Evolutionary conservation across 495 filamentous ascomycete species (phyloP).

Genomic region (Patellaria atrata): DNA sequence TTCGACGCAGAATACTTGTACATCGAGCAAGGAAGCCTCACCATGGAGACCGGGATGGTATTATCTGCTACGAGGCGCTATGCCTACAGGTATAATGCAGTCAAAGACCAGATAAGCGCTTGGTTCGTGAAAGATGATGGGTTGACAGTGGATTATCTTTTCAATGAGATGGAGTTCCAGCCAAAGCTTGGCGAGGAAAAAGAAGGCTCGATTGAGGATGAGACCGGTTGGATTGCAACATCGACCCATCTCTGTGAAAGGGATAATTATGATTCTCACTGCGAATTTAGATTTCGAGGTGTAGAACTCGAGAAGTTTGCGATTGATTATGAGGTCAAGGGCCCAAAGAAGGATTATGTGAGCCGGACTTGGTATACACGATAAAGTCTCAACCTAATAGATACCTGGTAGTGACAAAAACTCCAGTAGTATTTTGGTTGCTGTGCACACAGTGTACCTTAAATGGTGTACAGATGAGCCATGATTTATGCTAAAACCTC

Average conservation of each 20-base stretch:
- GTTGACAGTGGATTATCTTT: slow-evolving; percentile 46
- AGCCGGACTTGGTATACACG: slow-evolving; percentile 19
- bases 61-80: slow-evolving; percentile 28
- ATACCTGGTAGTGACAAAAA: no score
- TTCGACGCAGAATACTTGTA: slow-evolving; percentile 47
- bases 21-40: slow-evolving; percentile 46
- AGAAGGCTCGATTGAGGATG: slow-evolving; percentile 8
- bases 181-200: slow-evolving; percentile 15
- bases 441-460: no score
- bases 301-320: slow-evolving; percentile 39
- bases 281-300: slow-evolving; percentile 43
- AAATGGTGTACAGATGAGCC: no score
- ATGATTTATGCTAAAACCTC: no score
- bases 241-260: slow-evolving; percentile 47
- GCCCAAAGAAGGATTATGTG: slow-evolving; percentile 53
- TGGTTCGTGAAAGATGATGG: slow-evolving; percentile 53
- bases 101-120: slow-evolving; percentile 39
- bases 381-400: not conserved
- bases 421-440: no score
- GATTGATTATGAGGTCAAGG: slow-evolving; percentile 45
- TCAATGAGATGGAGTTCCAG: slow-evolving; percentile 40
- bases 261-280: slow-evolving; percentile 50
- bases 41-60: slow-evolving; percentile 25
- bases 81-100: slow-evolving; percentile 44
- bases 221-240: slow-evolving; percentile 38